A percentile compares a stretch with the other conserved stretches of the same genome.
phyloP scores from a whole-genome alignment of 2,329 filamentous ascomycete genomes.

The Madurella mycetomatis region DNA sequence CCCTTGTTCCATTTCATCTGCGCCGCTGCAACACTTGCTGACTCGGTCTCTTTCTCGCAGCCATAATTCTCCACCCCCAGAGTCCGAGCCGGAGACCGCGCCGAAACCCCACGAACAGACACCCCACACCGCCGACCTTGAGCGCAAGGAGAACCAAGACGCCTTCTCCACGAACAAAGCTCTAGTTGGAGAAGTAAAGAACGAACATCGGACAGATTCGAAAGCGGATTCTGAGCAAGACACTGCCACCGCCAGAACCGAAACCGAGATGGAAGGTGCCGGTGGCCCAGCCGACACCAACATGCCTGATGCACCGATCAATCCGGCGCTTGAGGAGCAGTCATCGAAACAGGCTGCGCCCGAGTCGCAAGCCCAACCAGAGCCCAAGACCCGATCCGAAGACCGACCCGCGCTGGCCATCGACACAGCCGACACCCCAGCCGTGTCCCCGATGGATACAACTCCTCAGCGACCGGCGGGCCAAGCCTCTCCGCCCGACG shows the following conservation, averaged over 20 bases:
- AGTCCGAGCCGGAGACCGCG: constrained; percentile 6
- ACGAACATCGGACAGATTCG: not conserved
- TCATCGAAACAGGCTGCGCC: not conserved
- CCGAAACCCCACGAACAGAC: constrained; percentile 5
- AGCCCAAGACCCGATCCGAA: not conserved
- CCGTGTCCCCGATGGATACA: constrained; percentile 13
- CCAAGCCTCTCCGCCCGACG: not conserved
- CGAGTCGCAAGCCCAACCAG: constrained; percentile 9
- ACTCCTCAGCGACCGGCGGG: constrained; percentile 1
- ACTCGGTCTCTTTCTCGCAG: constrained; percentile 13
- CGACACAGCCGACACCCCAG: not conserved
- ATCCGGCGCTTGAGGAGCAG: constrained; percentile 5
- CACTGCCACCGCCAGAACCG: constrained; percentile 37
- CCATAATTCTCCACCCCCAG: constrained; percentile 18
- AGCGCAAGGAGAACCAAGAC: constrained; percentile 11
- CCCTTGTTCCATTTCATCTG: constrained; percentile 4
- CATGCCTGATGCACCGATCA: constrained; percentile 22
- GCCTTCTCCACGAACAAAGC: constrained; percentile 15
- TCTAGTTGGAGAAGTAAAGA: not conserved
- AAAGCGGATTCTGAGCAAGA: constrained; percentile 4
- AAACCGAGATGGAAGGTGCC: constrained; percentile 42
- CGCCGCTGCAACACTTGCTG: constrained; percentile 3
- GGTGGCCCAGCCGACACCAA: constrained; percentile 13
- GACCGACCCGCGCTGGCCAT: not conserved
- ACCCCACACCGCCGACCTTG: not conserved